Evolutionary conservation across 2,329 filamentous ascomycete species (phyloP).

Genomic region (Plenodomus biglobosus): DNA sequence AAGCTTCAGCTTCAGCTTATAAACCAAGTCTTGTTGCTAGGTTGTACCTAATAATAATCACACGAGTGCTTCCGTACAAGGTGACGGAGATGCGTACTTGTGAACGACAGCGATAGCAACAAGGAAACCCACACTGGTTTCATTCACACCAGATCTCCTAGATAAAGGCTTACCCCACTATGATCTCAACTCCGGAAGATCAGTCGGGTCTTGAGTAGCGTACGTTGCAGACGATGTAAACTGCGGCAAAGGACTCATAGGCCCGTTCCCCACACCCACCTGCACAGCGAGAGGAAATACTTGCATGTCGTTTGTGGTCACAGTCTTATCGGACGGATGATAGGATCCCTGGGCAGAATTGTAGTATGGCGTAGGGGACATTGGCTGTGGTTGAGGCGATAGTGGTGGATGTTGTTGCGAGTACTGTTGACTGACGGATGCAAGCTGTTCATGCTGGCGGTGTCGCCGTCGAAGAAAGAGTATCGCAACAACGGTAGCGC

Average conservation of each 20-base stretch:
- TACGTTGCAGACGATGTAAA: background rate
- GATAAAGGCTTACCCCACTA: background rate
- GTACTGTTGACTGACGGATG: background rate
- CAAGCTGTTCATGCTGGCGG: background rate
- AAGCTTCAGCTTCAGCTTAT: no score
- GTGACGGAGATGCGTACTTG: no score
- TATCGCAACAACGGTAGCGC: slow-evolving; percentile 3
- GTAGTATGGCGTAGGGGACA: slow-evolving; percentile 1
- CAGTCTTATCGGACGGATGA: slow-evolving; percentile 1
- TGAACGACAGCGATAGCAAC: no score
- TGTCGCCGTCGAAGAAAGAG: slow-evolving; percentile 8
- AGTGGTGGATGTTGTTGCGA: background rate
- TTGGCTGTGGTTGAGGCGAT: background rate
- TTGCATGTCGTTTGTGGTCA: background rate
- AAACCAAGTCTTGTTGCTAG: no score
- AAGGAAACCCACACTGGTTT: no score
- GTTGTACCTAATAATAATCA: no score
- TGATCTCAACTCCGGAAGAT: slow-evolving; percentile 3
- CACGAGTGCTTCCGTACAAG: no score
- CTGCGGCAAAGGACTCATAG: slow-evolving; percentile 4
- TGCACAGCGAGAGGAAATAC: background rate
- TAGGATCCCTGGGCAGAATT: background rate
- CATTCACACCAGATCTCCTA: no score
- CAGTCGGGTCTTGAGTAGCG: background rate
- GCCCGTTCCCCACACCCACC: background rate